Conservation (phyloP, 2,329 filamentous ascomycete genomes). For the Aspergillus tanneri region DNA sequence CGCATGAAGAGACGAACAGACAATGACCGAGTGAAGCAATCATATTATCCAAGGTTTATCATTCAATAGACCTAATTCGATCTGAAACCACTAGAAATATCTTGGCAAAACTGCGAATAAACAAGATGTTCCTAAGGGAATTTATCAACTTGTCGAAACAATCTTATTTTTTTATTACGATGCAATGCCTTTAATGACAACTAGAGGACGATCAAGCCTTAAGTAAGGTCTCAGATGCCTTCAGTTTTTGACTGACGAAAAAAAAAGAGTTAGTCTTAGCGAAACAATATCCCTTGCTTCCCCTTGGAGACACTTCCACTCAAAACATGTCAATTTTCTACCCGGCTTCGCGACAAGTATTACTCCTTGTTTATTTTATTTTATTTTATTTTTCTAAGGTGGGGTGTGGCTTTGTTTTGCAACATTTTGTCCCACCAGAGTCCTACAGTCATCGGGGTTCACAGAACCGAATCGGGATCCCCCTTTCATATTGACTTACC, state of each 20-base stretch:
- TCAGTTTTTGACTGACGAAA: too few relatives aligned
- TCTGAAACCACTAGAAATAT: too few relatives aligned
- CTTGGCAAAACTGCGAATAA: too few relatives aligned
- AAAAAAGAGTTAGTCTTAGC: too few relatives aligned
- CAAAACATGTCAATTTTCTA: too few relatives aligned
- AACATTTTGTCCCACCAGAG: neutral
- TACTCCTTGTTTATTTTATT: neutral
- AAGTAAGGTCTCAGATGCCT: neutral
- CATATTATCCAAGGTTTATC: slow-evolving; percentile 34
- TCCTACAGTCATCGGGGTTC: neutral
- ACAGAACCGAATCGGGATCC: neutral
- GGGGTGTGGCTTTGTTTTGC: neutral
- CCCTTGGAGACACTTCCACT: too few relatives aligned
- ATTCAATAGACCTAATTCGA: slow-evolving; percentile 22
- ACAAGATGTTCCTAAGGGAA: neutral
- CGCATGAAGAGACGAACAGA: slow-evolving; percentile 57
- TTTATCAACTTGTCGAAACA: neutral
- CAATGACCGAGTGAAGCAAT: slow-evolving; percentile 35
- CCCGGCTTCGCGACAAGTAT: too few relatives aligned
- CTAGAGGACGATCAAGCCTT: neutral
- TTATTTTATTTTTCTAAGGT: neutral
- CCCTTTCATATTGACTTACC: too few relatives aligned
- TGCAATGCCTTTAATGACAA: neutral
- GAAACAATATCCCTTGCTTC: too few relatives aligned
- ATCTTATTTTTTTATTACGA: slow-evolving; percentile 11